These are phyloP conservation scores for Sphagnum tenellum DNA, from an alignment of 225 moss, liverwort and hornwort species.

Conservation along the genomic window DNA sequence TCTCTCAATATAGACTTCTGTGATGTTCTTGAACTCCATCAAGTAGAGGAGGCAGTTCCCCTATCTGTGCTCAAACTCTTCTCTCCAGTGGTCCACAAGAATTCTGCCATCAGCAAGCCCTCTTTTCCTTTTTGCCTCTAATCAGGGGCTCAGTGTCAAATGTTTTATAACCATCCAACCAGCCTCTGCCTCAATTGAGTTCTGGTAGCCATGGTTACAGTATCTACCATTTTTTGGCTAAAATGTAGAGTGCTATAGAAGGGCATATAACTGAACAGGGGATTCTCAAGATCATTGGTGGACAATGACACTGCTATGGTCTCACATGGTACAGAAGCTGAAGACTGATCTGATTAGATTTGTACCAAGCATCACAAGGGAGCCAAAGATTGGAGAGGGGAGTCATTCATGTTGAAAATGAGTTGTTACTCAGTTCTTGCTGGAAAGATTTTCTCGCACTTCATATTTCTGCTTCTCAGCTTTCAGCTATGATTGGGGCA, in stretches of 20 bases:
- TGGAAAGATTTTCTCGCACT: not conserved
- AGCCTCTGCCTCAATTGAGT: slow-evolving; percentile 7
- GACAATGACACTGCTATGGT: slow-evolving; percentile 6
- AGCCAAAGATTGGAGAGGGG: slow-evolving; percentile 1
- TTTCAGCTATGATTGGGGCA: no score
- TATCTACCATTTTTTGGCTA: not conserved
- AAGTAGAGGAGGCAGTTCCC: slow-evolving; percentile 7
- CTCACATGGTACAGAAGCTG: slow-evolving; percentile 10
- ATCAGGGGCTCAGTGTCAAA: not conserved
- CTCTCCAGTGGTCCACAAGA: slow-evolving; percentile 10
- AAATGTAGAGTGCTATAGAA: slow-evolving; percentile 11
- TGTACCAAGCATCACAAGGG: slow-evolving; percentile 10
- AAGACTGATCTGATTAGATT: slow-evolving; percentile 9
- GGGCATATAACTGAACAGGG: slow-evolving; percentile 13
- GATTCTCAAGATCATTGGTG: slow-evolving; percentile 5
- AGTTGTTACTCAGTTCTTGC: slow-evolving; percentile 2
- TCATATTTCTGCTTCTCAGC: no score
- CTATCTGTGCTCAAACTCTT: slow-evolving; percentile 1
- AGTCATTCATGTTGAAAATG: not conserved
- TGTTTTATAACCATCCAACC: slow-evolving; percentile 9
- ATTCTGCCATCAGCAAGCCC: slow-evolving; percentile 9
- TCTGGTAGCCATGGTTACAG: not conserved
- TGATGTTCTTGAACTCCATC: slow-evolving; percentile 9
- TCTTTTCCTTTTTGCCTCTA: slow-evolving; percentile 5
- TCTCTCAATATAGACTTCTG: slow-evolving; percentile 7